Evolutionary conservation across 1,139 yeast species (phyloP), one percentile per base, ranked within the genome.

Genomic region (Wickerhamiella infanticola): DNA sequence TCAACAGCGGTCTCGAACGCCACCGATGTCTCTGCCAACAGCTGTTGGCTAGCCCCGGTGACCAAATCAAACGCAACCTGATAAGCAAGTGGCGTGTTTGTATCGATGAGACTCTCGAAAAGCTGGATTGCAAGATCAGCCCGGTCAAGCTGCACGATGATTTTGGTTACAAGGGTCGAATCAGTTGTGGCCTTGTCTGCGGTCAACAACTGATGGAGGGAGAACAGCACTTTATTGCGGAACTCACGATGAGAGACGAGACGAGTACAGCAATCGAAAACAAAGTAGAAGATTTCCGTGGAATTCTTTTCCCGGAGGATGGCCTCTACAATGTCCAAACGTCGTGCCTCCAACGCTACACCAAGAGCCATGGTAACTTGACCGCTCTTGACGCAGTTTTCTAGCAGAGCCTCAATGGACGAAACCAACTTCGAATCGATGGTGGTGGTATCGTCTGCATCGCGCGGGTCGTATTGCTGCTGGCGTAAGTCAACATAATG

Each of bases 51-150:
- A 0, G 96, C 96, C 11, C 94, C 79, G 48, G 79, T 79, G 4
- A 86, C 97, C 53, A 90, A 73, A 62, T 90, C 98, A 64, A 90
- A 90, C 1, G 97, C 97, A 48, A 93, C 85, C 67, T 90, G 99
- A 62, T 78, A 84, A 3, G 95, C 94, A 51, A 82, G 70, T 23
- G 66, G 63, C 5, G 61, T 60, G 38, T 55, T 49, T 24, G 63
- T 54, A 35, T 69, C 65, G 44, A 84, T 60, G 50, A 83, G 69
- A 52, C 74, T 74, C 54, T 74, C 72, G 61, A 90, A 84, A 45
- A 86, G 67, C 47, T 72, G 69, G 38, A 74, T 70, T 3, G 95
- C 94, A 54, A 83, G 70, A 13, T 68, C 64, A 38, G 77, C 67
- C 60, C 86, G 94, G 61, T 86, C 85, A 58, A 90, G 70, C 62